Evolutionary conservation across 768 basidiomycete genomes (phyloP).

Genomic region (Termitomyces sp.): DNA sequence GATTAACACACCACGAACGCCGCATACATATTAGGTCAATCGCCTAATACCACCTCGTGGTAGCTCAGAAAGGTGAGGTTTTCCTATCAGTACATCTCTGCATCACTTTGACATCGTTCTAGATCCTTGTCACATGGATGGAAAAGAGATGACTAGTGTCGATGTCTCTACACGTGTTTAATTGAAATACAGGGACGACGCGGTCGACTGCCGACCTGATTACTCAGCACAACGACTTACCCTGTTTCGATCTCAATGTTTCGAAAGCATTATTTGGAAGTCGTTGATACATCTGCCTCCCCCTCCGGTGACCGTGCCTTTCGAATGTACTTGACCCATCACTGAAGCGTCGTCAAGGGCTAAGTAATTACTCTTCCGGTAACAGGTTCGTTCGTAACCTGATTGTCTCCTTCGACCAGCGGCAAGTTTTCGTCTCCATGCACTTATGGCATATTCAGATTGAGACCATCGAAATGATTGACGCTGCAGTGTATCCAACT

Average conservation of each 20-base stretch:
- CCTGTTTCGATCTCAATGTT: neutral
- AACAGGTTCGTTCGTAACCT: neutral
- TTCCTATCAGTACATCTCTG: too few relatives aligned
- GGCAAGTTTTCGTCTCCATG: too few relatives aligned
- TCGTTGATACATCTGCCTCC: neutral
- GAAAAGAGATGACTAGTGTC: neutral
- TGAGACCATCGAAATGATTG: neutral
- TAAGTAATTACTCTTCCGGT: neutral
- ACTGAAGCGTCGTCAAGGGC: neutral
- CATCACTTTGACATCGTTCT: neutral
- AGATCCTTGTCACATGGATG: neutral
- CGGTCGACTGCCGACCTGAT: neutral
- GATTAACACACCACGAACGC: neutral
- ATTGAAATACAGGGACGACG: neutral
- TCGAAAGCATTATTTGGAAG: neutral
- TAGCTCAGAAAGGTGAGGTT: neutral
- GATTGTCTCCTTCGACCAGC: neutral
- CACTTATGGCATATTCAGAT: neutral
- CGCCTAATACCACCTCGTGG: too few relatives aligned
- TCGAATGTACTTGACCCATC: neutral
- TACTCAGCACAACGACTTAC: neutral
- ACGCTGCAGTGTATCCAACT: neutral
- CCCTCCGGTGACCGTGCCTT: too few relatives aligned
- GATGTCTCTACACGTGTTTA: neutral
- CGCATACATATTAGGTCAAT: neutral